Evolutionary conservation across 768 basidiomycete species (phyloP).

Genomic region (Hypholoma fasciculare): DNA sequence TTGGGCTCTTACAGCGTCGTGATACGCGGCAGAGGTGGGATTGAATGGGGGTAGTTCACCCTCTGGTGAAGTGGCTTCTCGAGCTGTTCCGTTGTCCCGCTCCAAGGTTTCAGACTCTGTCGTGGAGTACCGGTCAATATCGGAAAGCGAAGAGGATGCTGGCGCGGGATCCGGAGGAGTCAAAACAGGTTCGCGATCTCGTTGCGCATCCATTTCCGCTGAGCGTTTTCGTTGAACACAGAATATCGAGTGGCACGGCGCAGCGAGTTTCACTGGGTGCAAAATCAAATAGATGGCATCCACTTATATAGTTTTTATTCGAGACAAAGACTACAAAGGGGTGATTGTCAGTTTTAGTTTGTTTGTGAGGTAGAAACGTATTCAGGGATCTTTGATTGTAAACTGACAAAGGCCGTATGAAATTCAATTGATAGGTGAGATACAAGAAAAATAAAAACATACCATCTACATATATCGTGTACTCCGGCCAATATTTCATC

Average conservation of each 20-base stretch:
- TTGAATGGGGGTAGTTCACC: background rate
- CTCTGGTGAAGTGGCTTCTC: slow-evolving; percentile 5
- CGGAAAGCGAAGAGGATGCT: background rate
- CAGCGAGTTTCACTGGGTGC: slow-evolving; percentile 10
- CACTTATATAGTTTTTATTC: too few relatives aligned
- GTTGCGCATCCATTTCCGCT: slow-evolving; percentile 12
- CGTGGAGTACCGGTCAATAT: too few relatives aligned
- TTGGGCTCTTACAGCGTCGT: too few relatives aligned
- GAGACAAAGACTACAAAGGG: too few relatives aligned
- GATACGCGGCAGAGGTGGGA: too few relatives aligned
- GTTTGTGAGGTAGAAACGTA: too few relatives aligned
- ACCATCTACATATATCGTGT: background rate
- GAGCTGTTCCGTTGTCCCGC: background rate
- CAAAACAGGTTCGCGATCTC: slow-evolving; percentile 6
- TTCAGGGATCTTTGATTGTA: too few relatives aligned
- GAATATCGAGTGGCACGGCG: background rate
- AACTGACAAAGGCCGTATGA: too few relatives aligned
- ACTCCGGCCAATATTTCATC: slow-evolving; percentile 26
- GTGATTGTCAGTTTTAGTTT: too few relatives aligned
- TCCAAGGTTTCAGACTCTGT: background rate
- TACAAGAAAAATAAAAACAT: too few relatives aligned
- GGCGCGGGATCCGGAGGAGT: background rate
- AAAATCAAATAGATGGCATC: too few relatives aligned
- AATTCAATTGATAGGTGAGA: too few relatives aligned
- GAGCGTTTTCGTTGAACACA: slow-evolving; percentile 6